Evolutionary conservation across 2,329 filamentous ascomycete species (phyloP).

Genomic region (Aspergillus sp.): DNA sequence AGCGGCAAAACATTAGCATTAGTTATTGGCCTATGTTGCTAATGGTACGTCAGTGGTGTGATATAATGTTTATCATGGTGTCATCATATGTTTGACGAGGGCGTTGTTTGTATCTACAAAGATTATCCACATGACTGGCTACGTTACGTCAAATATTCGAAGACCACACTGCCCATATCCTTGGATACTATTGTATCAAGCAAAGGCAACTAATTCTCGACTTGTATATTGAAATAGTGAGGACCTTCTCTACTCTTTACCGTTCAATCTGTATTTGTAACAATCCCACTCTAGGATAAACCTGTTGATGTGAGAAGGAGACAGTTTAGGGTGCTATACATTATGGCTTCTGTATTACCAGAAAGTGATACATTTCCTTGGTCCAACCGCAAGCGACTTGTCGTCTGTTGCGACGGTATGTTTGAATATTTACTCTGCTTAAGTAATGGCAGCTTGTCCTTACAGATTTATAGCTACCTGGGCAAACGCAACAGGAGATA

Average conservation of each 20-base stretch:
- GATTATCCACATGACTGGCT: not conserved
- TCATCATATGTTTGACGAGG: no score
- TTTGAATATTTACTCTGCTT: not conserved
- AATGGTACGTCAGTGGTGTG: not conserved
- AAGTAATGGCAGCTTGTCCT: not conserved
- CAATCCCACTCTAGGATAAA: not conserved
- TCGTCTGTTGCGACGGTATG: conserved; percentile 4
- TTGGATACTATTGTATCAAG: not conserved
- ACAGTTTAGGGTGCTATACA: not conserved
- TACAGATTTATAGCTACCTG: conserved; percentile 2
- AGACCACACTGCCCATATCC: not conserved
- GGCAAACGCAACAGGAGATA: not conserved
- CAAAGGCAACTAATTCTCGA: not conserved
- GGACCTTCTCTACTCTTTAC: not conserved
- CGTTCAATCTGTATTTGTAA: not conserved
- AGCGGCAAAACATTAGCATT: not conserved
- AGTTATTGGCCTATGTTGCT: not conserved
- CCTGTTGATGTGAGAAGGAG: not conserved
- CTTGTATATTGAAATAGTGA: not conserved
- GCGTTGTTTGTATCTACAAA: not conserved
- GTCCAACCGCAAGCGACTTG: conserved; percentile 2
- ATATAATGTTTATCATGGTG: not conserved
- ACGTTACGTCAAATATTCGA: not conserved
- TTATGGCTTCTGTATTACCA: not conserved
- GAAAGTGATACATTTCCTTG: not conserved